Percentiles rank a stretch among this genome's conserved stretches.
Conservation (phyloP, 495 filamentous ascomycete species). For the Mytilinidion resinicola region DNA sequence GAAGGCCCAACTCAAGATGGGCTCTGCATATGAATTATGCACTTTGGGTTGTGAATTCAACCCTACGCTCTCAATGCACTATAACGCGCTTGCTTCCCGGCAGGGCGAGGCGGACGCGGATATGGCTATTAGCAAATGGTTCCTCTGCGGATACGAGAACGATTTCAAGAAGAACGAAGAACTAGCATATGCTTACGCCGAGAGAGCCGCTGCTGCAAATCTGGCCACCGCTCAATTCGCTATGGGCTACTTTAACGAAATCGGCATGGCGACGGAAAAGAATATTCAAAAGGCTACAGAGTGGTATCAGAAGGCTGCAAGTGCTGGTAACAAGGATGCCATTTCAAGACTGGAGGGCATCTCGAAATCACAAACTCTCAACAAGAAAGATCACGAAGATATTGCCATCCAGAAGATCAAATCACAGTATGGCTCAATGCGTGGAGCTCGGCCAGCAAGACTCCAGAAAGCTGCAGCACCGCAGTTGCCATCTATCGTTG, state of each 20-base stretch:
- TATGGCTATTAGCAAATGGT: constrained; percentile 98
- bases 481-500: constrained; percentile 21
- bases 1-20: constrained; percentile 97
- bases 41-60: constrained; percentile 92
- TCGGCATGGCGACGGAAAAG: constrained; percentile 78
- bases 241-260: constrained; percentile 95
- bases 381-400: constrained; percentile 85
- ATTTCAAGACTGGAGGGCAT: constrained; percentile 75
- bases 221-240: constrained; percentile 92
- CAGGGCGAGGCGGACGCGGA: constrained; percentile 88
- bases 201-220: constrained; percentile 70
- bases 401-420: constrained; percentile 86
- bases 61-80: constrained; percentile 84
- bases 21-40: constrained; percentile 88
- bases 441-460: constrained; percentile 61
- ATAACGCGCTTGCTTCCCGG: constrained; percentile 86
- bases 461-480: constrained; percentile 43
- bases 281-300: constrained; percentile 75
- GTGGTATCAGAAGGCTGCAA: constrained; percentile 88
- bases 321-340: constrained; percentile 90
- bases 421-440: constrained; percentile 83
- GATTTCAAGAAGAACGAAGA: constrained; percentile 93
- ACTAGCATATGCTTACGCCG: constrained; percentile 83
- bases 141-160: constrained; percentile 86
- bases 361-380: constrained; percentile 75